Base-by-base conservation (phyloP, 1,139 yeast species). In the Scheffersomyces illinoinensis region DNA sequence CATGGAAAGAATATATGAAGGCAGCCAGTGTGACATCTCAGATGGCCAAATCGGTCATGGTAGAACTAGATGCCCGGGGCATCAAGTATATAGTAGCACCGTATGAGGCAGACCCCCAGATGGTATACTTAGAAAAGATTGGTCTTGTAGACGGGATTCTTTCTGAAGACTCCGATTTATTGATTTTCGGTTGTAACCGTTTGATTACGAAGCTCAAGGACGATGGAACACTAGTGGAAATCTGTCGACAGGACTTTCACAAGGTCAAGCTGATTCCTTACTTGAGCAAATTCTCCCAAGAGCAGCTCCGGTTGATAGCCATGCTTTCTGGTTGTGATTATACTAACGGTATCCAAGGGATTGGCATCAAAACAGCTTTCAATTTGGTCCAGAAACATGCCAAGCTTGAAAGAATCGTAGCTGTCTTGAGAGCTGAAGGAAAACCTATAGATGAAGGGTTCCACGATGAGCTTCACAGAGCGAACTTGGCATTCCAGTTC, bases 81-180 rank as follows among this genome's bases (percentile, higher is more conserved):
- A 86, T 96, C 54, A 82, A 82, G 62, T 95, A 86, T 67, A 85
- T 95, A 19, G 99, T 96, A 10, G 99, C 99, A 0, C 99, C 99
- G 0, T 96, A 93, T 71, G 99, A 96, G 75, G 99, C 99, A 0
- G 99, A 96, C 71, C 91, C 99, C 0, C 99, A 96, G 71, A 85
- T 96, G 89, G 98, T 95, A 7, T 92, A 89, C 67, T 79, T 96
- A 55, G 99, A 95, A 70, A 85, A 86, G 60, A 66, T 76, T 0
- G 96, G 96, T 0, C 59, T 85, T 1, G 96, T 93, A 10, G 90
- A 92, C 63, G 99, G 96, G 0, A 90, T 96, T 8, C 80, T 96
- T 12, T 89, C 97, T 50, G 99, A 96, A 69, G 99, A 96, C 70
- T 93, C 98, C 0, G 99, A 96, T 76, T 78, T 96, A 64, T 78